phyloP scores from a whole-genome alignment of 1,139 yeast genomes.

The Zygosaccharomyces pseudobailii region DNA sequence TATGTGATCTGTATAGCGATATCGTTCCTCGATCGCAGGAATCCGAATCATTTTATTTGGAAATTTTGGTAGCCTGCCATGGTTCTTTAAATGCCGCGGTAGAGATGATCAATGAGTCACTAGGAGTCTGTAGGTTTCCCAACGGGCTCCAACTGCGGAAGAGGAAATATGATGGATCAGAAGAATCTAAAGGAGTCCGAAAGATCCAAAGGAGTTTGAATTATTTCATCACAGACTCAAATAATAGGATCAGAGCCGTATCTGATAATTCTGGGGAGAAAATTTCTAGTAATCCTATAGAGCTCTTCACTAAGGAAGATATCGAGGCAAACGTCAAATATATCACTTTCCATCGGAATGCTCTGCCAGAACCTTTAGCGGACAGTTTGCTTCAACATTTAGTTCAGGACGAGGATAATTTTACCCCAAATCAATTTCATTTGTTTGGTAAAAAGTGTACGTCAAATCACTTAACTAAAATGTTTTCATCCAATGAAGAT shows the following conservation, averaged over 20 bases:
- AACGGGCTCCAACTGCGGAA: not conserved
- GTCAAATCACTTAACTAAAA: conserved; percentile 47
- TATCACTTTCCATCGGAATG: conserved; percentile 47
- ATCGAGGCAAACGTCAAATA: conserved; percentile 43
- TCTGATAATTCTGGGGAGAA: conserved; percentile 12
- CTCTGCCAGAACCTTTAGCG: conserved; percentile 49
- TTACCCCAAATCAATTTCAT: conserved; percentile 42
- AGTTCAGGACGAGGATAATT: conserved; percentile 39
- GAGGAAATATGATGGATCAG: conserved; percentile 1
- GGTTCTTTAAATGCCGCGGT: conserved; percentile 8
- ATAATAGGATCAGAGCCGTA: conserved; percentile 3
- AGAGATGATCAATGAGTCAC: conserved; percentile 6
- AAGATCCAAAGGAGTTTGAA: conserved; percentile 9
- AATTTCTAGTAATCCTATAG: conserved; percentile 21
- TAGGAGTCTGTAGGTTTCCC: conserved; percentile 2
- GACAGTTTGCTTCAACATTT: conserved; percentile 38
- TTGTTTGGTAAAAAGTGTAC: conserved; percentile 56
- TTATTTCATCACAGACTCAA: conserved; percentile 7
- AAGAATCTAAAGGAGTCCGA: not conserved
- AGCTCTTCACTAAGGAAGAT: conserved; percentile 40
- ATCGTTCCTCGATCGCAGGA: conserved; percentile 6
- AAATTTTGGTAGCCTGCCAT: conserved; percentile 9
- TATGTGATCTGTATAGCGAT: conserved; percentile 7
- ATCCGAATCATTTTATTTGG: conserved; percentile 6
- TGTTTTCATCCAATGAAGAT: conserved; percentile 21